phyloP scores from a whole-genome alignment of 2,329 filamentous ascomycete genomes.

The Phialocephala sp. region DNA sequence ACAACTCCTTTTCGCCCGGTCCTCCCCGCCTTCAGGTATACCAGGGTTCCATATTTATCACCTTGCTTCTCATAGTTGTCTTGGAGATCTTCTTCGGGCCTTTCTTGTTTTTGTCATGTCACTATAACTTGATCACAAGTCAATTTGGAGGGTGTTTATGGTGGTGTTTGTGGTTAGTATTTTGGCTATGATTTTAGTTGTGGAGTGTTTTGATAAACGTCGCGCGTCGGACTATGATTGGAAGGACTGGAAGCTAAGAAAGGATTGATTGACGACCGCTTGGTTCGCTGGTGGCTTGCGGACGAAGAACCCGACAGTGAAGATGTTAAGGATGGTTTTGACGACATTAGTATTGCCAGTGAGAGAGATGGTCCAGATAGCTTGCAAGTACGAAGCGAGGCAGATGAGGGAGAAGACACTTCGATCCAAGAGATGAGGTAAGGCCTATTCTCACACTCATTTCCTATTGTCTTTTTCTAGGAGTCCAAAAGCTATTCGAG shows the following conservation, averaged over 20 bases:
- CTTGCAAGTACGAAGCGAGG: no score
- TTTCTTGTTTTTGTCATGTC: constrained; percentile 17
- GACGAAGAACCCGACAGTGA: no score
- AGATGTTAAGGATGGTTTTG: no score
- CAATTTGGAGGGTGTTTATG: constrained; percentile 24
- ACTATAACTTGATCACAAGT: constrained; percentile 17
- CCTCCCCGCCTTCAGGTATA: constrained; percentile 20
- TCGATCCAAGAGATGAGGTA: no score
- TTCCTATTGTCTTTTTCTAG: no score
- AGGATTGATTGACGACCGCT: constrained; percentile 9
- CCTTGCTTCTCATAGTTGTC: constrained; percentile 17
- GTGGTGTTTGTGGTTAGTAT: constrained; percentile 11
- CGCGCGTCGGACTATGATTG: constrained; percentile 20
- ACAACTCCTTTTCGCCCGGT: constrained; percentile 17
- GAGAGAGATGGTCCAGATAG: no score
- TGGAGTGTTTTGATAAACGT: background rate
- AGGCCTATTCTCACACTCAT: no score
- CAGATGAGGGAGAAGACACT: no score
- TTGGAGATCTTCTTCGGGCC: constrained; percentile 15
- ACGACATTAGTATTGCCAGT: no score
- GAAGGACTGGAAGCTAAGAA: constrained; percentile 22
- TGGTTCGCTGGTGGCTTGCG: no score
- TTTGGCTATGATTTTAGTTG: constrained; percentile 14
- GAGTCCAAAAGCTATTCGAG: no score
- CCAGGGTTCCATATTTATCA: constrained; percentile 20